Percentiles rank a stretch among this genome's conserved stretches.
These are phyloP conservation scores for Volvox reticuliferus DNA, from an alignment of 139 green algal genomes.

Conservation along the genomic window DNA sequence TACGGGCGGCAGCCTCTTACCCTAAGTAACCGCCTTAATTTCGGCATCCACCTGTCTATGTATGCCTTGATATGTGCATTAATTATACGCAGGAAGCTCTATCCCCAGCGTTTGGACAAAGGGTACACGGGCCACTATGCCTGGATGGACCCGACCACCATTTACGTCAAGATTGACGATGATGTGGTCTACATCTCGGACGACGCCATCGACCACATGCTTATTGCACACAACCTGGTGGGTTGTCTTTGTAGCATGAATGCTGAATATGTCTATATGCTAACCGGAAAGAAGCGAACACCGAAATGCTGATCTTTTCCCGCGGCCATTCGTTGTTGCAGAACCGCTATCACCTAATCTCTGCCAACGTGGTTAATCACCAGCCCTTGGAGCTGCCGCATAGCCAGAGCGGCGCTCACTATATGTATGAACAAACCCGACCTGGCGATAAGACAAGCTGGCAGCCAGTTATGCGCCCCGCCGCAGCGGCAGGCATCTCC, in stretches of 20 bases:
- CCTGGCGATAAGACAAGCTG: conserved; percentile 38
- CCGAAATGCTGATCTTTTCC: background rate
- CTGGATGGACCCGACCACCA: conserved; percentile 38
- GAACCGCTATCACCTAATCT: conserved; percentile 44
- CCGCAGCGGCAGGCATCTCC: background rate
- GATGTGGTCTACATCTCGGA: conserved; percentile 47
- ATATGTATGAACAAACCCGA: background rate
- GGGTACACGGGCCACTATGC: conserved; percentile 49
- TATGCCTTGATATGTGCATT: background rate
- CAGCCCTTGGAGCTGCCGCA: conserved; percentile 44
- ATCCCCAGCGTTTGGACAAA: conserved; percentile 25
- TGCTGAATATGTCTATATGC: too few relatives aligned
- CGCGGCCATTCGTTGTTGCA: background rate
- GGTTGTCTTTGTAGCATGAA: background rate
- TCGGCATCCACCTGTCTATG: too few relatives aligned
- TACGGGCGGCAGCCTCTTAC: too few relatives aligned
- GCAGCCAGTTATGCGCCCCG: background rate
- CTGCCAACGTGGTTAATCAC: conserved; percentile 46
- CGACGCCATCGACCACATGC: conserved; percentile 44
- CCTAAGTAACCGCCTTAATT: too few relatives aligned
- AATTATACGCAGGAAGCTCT: conserved; percentile 23
- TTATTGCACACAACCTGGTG: conserved; percentile 38
- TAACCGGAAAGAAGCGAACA: too few relatives aligned
- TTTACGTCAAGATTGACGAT: conserved; percentile 55
- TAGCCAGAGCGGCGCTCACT: conserved; percentile 35